phyloP scores from a whole-genome alignment of 2,329 filamentous ascomycete species.

The Acrocalymma vagum region DNA sequence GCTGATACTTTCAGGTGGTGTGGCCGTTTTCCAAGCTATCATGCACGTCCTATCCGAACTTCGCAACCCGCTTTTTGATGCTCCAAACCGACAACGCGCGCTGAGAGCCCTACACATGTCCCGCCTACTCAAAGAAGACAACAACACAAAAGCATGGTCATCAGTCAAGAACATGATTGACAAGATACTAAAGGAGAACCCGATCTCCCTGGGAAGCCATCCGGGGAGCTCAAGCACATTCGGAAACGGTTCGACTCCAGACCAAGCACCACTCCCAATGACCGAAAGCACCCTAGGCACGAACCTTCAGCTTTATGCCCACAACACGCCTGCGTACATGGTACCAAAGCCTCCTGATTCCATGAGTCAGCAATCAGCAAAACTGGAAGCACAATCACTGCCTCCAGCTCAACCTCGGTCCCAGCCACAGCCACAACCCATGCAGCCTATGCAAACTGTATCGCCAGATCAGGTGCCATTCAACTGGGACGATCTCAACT shows the following conservation, averaged over 20 bases:
- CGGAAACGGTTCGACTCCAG: slow-evolving; percentile 12
- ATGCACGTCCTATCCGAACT: slow-evolving; percentile 50
- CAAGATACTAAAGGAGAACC: slow-evolving; percentile 39
- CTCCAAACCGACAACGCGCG: slow-evolving; percentile 44
- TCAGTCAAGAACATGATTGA: slow-evolving; percentile 50
- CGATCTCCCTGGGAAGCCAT: slow-evolving; percentile 20
- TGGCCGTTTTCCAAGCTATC: slow-evolving; percentile 46
- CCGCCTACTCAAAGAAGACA: slow-evolving; percentile 41
- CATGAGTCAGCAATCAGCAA: slow-evolving; percentile 10
- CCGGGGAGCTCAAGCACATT: slow-evolving; percentile 25
- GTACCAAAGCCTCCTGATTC: slow-evolving; percentile 12
- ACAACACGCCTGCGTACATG: slow-evolving; percentile 23
- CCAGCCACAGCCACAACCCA: slow-evolving; percentile 11
- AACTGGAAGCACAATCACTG: slow-evolving; percentile 9
- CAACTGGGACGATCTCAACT: slow-evolving; percentile 44
- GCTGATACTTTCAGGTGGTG: slow-evolving; percentile 31
- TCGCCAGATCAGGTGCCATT: slow-evolving; percentile 21
- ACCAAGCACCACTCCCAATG: slow-evolving; percentile 13
- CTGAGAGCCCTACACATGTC: slow-evolving; percentile 43
- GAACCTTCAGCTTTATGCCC: slow-evolving; percentile 23
- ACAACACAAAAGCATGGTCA: slow-evolving; percentile 45
- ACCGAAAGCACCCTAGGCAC: slow-evolving; percentile 12
- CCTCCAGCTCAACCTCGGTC: slow-evolving; percentile 14
- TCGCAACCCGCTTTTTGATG: slow-evolving; percentile 46
- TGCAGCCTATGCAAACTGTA: slow-evolving; percentile 18